A percentile compares a stretch with the other conserved stretches of the same genome.
These are phyloP conservation scores for Verticillium klebahnii DNA, from an alignment of 2,329 filamentous ascomycete species.

Conservation along the genomic window DNA sequence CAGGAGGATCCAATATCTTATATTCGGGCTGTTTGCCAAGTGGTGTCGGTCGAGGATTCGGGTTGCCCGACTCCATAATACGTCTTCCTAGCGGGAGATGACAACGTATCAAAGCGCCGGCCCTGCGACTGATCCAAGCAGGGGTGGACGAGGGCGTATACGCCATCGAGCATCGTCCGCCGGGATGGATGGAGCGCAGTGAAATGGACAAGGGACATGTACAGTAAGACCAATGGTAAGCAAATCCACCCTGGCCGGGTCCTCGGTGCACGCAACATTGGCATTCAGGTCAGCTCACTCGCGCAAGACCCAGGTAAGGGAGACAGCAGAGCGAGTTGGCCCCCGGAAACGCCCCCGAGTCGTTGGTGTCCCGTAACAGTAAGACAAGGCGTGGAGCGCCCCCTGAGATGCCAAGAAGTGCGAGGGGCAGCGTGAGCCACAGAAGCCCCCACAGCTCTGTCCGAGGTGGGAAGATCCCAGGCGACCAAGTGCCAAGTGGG, in stretches of 20 bases:
- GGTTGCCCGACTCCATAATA: background rate
- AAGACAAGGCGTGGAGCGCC: background rate
- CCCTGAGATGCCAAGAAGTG: background rate
- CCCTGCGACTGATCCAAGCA: background rate
- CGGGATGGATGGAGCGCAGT: background rate
- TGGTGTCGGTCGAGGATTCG: background rate
- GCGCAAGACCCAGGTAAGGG: background rate
- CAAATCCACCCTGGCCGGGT: background rate
- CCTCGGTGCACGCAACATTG: background rate
- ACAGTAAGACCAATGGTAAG: background rate
- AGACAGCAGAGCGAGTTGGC: background rate
- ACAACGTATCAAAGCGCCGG: background rate
- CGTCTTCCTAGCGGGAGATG: background rate
- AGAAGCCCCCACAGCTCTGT: background rate
- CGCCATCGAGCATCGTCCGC: background rate
- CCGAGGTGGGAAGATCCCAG: too few species aligned
- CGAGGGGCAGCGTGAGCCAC: background rate
- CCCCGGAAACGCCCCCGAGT: background rate
- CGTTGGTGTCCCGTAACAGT: background rate
- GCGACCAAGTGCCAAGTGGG: background rate
- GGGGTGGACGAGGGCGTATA: background rate
- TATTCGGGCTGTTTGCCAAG: conserved; percentile 3
- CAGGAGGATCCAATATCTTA: background rate
- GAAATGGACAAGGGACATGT: background rate
- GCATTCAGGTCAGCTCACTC: background rate